These are phyloP conservation scores for Bombardia bombarda DNA, from an alignment of 495 filamentous ascomycete genomes.

Conservation along the genomic window DNA sequence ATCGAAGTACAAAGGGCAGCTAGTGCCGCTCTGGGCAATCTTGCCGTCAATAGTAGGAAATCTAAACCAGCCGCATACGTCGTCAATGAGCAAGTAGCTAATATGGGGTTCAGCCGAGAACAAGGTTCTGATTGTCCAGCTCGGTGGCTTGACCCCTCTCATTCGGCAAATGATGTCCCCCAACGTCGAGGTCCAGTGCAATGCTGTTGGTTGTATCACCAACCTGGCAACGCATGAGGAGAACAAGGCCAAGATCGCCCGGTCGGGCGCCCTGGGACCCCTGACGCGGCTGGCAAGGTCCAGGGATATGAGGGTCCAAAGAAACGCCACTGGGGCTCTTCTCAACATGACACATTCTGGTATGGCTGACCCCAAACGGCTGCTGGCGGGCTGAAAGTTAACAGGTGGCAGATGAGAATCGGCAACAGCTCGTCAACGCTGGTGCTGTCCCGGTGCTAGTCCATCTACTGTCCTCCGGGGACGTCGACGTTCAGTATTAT, in stretches of 20 bases:
- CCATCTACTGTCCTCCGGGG: slow-evolving; percentile 79
- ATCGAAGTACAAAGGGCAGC: slow-evolving; percentile 96
- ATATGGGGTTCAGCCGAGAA: slow-evolving; percentile 70
- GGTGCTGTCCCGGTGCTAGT: slow-evolving; percentile 95
- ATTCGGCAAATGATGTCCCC: slow-evolving; percentile 97
- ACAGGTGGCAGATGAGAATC: slow-evolving; percentile 72
- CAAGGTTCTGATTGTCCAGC: slow-evolving; percentile 88
- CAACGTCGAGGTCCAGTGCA: slow-evolving; percentile 99
- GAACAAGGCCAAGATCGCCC: slow-evolving; percentile 97
- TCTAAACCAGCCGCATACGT: neutral
- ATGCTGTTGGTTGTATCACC: slow-evolving; percentile 96
- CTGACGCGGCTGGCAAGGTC: slow-evolving; percentile 90
- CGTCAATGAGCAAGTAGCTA: slow-evolving; percentile 23
- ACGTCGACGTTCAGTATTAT: slow-evolving; percentile 98
- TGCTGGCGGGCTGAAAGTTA: slow-evolving; percentile 8
- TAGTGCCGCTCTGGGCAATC: slow-evolving; percentile 90
- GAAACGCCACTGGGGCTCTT: slow-evolving; percentile 92
- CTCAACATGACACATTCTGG: slow-evolving; percentile 99
- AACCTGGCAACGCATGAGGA: slow-evolving; percentile 97
- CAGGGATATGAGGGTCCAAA: slow-evolving; percentile 96
- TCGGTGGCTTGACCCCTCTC: slow-evolving; percentile 83
- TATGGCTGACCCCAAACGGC: slow-evolving; percentile 33
- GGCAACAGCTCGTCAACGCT: slow-evolving; percentile 92
- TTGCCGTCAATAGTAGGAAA: slow-evolving; percentile 87
- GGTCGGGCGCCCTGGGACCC: slow-evolving; percentile 84